These are phyloP conservation scores for Nigrospora osmanthi DNA, from an alignment of 2,329 filamentous ascomycete genomes.

Conservation along the genomic window DNA sequence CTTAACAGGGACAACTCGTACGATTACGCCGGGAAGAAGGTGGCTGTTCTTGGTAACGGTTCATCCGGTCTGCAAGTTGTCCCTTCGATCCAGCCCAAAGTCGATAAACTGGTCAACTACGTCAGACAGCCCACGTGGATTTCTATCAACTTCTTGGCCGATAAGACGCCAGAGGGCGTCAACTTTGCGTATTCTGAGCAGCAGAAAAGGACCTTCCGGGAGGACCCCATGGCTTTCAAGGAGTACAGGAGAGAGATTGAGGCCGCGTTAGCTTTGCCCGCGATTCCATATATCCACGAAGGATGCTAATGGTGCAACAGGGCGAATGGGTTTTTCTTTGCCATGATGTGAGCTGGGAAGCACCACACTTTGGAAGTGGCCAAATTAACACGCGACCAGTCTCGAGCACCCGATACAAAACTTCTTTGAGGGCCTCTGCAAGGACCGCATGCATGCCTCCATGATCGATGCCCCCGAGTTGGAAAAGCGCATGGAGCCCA, in stretches of 20 bases:
- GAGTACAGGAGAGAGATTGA: too few relatives aligned
- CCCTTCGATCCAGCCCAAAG: background rate
- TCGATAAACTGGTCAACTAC: background rate
- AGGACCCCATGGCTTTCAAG: too few relatives aligned
- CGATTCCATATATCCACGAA: too few relatives aligned
- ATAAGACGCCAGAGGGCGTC: background rate
- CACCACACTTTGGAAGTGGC: too few relatives aligned
- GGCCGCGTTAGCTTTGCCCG: too few relatives aligned
- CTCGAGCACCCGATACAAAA: background rate
- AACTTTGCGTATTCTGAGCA: background rate
- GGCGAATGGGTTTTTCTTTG: too few relatives aligned
- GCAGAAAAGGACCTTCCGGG: background rate
- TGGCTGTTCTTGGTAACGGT: background rate
- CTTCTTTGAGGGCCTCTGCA: background rate
- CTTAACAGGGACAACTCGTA: background rate
- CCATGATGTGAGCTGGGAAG: too few relatives aligned
- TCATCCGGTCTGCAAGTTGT: background rate
- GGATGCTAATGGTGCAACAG: too few relatives aligned
- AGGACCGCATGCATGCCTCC: background rate
- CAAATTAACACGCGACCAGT: background rate
- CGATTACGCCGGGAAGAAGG: background rate
- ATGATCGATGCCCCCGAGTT: background rate
- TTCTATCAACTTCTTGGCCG: background rate
- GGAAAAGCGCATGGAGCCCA: background rate
- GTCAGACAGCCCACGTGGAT: background rate